Evolutionary conservation across 768 basidiomycete genomes (phyloP), one percentile per base, ranked within the genome.

Genomic region (Boletus pseudopeckii): DNA sequence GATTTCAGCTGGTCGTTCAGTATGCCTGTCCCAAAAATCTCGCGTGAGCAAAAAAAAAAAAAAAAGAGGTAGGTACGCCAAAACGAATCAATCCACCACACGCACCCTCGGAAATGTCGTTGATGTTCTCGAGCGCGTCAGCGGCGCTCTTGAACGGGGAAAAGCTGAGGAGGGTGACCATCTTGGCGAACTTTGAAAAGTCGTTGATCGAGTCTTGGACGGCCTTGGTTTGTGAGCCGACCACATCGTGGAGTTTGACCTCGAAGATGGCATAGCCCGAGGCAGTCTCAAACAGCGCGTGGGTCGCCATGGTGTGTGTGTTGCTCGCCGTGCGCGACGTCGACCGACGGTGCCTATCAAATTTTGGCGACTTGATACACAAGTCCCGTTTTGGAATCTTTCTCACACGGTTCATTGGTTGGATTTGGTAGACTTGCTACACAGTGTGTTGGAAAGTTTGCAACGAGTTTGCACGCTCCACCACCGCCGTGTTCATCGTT

Each of bases 211-310:
- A 91, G 52, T 88, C 84, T 73, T 96, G 95, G 39, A 92, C 85
- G 33, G 81, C 80, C 65, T 79, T 77, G 33, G 88, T 83, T 66
- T 86, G 84, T 45, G 90, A 78, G 20, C 86, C 96, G 67, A 98
- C 87, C 57, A 93, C 85, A 73, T 98, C 96, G 48, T 82, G 78
- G 45, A 92, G 82, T 62, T 89, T 89, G 59, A 87, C 85, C 68
- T 94, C 83, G 71, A 97, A 96, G 52, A 97, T 78, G 48, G 92
- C 92, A 80, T 95, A 95, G 48, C 95, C 95, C 26, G 93, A 93
- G 52, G 95, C 85, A 5, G 90, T 86, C 75, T 98, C 95, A 77
- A 95, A 95, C 53, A 98, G 83, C 55, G 90, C 80, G 73, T 98
- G 93, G 13, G 89, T 90, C 58, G 87, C 78, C 83, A 86, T 82